Conservation (phyloP, 2,329 filamentous ascomycete species). For the Parastagonospora avenae region DNA sequence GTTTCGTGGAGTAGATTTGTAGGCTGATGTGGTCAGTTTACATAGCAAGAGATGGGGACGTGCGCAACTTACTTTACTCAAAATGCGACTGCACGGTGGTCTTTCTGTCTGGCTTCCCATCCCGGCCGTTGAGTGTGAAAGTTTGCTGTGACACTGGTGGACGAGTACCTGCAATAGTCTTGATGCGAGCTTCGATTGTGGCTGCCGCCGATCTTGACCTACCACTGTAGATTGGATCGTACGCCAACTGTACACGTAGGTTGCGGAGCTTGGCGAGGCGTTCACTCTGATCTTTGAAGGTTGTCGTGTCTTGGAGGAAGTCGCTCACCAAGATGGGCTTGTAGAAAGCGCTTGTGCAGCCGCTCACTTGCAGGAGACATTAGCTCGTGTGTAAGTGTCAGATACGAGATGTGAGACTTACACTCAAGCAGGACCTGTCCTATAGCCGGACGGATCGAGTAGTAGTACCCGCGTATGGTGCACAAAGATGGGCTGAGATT, state of each 20-base stretch:
- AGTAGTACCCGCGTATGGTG: slow-evolving; percentile 17
- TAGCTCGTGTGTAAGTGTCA: not conserved
- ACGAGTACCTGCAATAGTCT: slow-evolving; percentile 2
- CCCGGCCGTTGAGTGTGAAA: not conserved
- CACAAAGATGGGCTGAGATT: slow-evolving; percentile 3
- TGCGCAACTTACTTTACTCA: slow-evolving; percentile 2
- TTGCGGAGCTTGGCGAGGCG: slow-evolving; percentile 2
- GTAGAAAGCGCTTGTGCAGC: slow-evolving; percentile 16
- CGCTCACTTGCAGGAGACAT: slow-evolving; percentile 1
- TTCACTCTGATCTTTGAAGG: not conserved
- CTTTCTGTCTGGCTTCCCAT: not conserved
- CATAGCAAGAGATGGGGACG: not conserved
- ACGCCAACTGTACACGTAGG: slow-evolving; percentile 2
- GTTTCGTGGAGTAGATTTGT: not conserved
- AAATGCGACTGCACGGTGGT: slow-evolving; percentile 6
- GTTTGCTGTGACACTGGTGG: not conserved
- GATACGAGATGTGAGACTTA: not conserved
- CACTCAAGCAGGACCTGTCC: slow-evolving; percentile 11
- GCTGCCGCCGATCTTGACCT: not conserved
- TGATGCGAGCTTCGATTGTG: slow-evolving; percentile 3
- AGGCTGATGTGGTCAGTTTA: not conserved
- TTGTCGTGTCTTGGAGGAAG: slow-evolving; percentile 3
- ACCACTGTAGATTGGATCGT: not conserved
- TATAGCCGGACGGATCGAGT: slow-evolving; percentile 12
- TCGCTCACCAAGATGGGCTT: slow-evolving; percentile 13